Percentiles rank a stretch among this genome's conserved stretches.
phyloP scores from a whole-genome alignment of 2,329 filamentous ascomycete genomes.

The Clonostachys rhizophaga region DNA sequence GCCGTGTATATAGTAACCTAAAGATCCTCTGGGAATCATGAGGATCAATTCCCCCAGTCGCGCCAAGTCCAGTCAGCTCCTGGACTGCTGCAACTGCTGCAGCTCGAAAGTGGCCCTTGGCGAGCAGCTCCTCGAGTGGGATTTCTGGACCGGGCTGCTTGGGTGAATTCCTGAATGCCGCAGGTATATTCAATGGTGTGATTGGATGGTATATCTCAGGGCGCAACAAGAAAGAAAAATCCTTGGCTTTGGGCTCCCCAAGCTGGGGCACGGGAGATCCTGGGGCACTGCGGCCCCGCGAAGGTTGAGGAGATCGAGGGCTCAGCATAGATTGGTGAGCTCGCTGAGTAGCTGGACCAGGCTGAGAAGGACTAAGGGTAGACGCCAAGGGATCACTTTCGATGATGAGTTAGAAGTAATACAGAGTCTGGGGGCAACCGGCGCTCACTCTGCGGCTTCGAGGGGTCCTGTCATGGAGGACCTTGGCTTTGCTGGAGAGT shows the following conservation, averaged over 20 bases:
- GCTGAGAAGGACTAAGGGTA: conserved; percentile 17
- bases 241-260: conserved; percentile 40
- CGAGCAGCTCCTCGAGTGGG: conserved; percentile 63
- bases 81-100: conserved; percentile 67
- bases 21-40: conserved; percentile 66
- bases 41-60: conserved; percentile 37
- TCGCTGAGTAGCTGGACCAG: conserved; percentile 6
- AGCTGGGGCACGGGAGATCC: conserved; percentile 17
- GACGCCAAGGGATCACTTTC: conserved; percentile 12
- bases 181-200: conserved; percentile 54
- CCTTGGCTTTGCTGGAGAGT: conserved; percentile 15
- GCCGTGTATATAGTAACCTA: conserved; percentile 70
- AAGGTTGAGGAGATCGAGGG: conserved; percentile 3
- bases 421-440: conserved; percentile 1
- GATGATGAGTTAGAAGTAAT: not conserved
- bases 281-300: conserved; percentile 3
- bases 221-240: conserved; percentile 76
- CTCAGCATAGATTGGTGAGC: conserved; percentile 5
- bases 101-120: conserved; percentile 72
- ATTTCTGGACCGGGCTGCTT: conserved; percentile 59
- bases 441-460: conserved; percentile 66
- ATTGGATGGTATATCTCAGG: conserved; percentile 82
- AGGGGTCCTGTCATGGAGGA: conserved; percentile 75
- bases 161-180: conserved; percentile 64
- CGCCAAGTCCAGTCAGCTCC: conserved; percentile 47